Conservation (phyloP, 441 rosid species). For the Populus tomentosa region DNA sequence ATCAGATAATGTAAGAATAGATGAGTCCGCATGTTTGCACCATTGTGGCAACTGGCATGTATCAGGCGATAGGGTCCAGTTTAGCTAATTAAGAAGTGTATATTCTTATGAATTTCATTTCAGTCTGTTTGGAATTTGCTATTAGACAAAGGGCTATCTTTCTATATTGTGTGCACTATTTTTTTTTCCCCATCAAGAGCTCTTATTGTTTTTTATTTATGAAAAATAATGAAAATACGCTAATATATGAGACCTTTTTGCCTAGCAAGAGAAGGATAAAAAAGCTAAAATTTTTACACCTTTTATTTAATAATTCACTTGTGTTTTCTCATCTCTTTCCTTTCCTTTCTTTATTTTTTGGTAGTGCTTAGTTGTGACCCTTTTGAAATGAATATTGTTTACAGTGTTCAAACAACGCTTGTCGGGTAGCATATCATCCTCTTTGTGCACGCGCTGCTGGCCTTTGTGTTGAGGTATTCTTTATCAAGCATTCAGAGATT, state of each 20-base stretch:
- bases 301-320: not conserved
- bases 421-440: slow-evolving; percentile 99
- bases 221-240: not conserved
- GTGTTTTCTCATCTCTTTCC: not conserved
- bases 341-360: not conserved
- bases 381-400: slow-evolving; percentile 8
- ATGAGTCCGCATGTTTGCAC: not conserved
- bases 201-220: not conserved
- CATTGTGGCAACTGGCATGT: not conserved
- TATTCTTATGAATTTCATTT: not conserved
- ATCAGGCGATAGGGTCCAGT: not conserved
- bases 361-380: not conserved
- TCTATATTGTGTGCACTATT: not conserved
- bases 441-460: slow-evolving; percentile 99
- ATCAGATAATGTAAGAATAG: not conserved
- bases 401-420: slow-evolving; percentile 87
- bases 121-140: not conserved
- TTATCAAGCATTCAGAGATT: slow-evolving; percentile 6
- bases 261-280: not conserved
- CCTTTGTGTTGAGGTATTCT: slow-evolving; percentile 92
- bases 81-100: not conserved
- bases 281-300: not conserved
- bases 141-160: not conserved
- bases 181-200: not conserved
- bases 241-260: not conserved